Conservation (phyloP, 2,329 filamentous ascomycete species). For the Pseudocercospora macadamiae region DNA sequence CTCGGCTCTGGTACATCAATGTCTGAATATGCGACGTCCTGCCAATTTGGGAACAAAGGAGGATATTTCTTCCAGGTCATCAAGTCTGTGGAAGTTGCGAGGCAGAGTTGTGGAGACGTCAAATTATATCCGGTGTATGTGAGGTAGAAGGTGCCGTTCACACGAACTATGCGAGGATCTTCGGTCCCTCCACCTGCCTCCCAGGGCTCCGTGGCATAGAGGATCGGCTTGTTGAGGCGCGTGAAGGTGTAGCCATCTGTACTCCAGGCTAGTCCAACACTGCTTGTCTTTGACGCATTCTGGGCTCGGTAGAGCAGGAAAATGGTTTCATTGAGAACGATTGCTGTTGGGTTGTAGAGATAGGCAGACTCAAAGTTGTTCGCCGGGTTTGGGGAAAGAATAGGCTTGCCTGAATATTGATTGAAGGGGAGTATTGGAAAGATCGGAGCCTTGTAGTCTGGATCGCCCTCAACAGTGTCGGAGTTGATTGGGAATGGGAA, state of each 20-base stretch:
- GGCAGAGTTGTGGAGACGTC: conserved; percentile 38
- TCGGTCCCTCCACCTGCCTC: conserved; percentile 41
- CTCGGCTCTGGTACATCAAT: conserved; percentile 26
- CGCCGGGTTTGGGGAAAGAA: conserved; percentile 25
- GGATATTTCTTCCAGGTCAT: conserved; percentile 41
- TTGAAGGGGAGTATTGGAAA: conserved; percentile 36
- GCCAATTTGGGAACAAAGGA: conserved; percentile 35
- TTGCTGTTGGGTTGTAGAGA: conserved; percentile 37
- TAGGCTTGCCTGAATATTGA: conserved; percentile 33
- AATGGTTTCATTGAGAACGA: conserved; percentile 37
- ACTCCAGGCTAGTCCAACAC: conserved; percentile 44
- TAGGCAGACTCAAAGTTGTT: conserved; percentile 36
- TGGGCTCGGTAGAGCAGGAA: conserved; percentile 44
- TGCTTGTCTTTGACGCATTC: conserved; percentile 37
- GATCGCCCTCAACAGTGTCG: conserved; percentile 30
- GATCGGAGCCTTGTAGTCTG: conserved; percentile 31
- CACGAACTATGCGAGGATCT: conserved; percentile 42
- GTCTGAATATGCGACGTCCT: conserved; percentile 28
- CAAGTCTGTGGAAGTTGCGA: conserved; percentile 43
- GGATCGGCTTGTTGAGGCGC: conserved; percentile 37
- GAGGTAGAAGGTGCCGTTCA: conserved; percentile 44
- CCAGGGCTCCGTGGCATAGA: conserved; percentile 39
- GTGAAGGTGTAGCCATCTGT: conserved; percentile 42
- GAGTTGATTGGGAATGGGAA: conserved; percentile 12
- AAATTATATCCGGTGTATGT: conserved; percentile 43